Percentiles rank a stretch among this genome's conserved stretches.
phyloP scores from a whole-genome alignment of 768 basidiomycete genomes.

The Hygrocybe coccinea region DNA sequence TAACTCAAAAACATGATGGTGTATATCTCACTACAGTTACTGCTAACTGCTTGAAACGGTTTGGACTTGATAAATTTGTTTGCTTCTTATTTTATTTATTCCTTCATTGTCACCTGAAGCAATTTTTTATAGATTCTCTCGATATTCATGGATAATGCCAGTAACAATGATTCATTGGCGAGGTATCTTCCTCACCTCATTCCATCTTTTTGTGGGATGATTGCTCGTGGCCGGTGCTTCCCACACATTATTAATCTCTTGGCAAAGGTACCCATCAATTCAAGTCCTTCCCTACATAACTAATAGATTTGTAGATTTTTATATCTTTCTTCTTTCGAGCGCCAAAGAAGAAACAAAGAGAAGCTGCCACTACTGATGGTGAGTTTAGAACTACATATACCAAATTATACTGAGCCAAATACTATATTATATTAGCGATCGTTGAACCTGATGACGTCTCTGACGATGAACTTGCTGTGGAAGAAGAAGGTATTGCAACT shows the following conservation, averaged over 20 bases:
- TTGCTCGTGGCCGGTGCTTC: conserved; percentile 21
- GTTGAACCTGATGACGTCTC: not conserved
- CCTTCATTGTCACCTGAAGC: not conserved
- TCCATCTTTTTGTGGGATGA: conserved; percentile 21
- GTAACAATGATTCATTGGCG: conserved; percentile 26
- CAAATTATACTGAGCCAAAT: not conserved
- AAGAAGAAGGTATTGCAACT: conserved; percentile 6
- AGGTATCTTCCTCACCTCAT: conserved; percentile 16
- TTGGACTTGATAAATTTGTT: conserved; percentile 20
- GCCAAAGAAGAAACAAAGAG: conserved; percentile 16
- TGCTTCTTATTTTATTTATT: conserved; percentile 13
- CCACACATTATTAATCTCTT: conserved; percentile 31
- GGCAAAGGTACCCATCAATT: conserved; percentile 26
- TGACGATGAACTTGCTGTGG: conserved; percentile 8
- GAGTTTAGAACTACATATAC: not conserved
- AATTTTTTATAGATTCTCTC: conserved; percentile 21
- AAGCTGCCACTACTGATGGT: too few species aligned
- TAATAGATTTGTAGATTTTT: conserved; percentile 18
- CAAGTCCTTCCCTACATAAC: not conserved
- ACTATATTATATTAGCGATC: not conserved
- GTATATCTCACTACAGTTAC: conserved; percentile 24
- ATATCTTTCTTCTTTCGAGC: conserved; percentile 26
- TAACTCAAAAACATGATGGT: conserved; percentile 26
- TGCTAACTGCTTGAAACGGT: conserved; percentile 24
- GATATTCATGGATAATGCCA: conserved; percentile 31